Evolutionary conservation across 345 rosid species (phyloP), one percentile per base, ranked within the genome.

Genomic region (Citrus trifoliata): DNA sequence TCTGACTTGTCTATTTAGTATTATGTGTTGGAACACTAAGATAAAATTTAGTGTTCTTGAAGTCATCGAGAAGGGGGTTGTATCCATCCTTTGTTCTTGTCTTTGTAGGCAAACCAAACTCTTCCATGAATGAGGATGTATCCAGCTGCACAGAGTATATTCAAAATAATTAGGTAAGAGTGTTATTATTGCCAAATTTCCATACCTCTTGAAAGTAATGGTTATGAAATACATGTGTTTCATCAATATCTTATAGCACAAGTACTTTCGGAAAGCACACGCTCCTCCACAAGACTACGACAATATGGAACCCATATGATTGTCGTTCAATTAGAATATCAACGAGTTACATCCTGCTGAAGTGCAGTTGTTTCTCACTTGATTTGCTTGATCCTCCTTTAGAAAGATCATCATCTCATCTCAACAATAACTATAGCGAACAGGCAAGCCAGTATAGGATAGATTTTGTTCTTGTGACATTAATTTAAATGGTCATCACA

Each of bases 1-100:
- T 27, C 3, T 37, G 51, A 73, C 76, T 13, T 4, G 42, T 73
- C 80, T 75, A 92, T 86, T 90, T 89, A 27, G 80, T 76, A 84
- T 95, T 95, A 82, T 95, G 98, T 30, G 99, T 95, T 63, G 99
- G 99, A 81, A 93, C 98, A 75, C 98, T 95, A 27, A 92, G 92
- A 82, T 92, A 93, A 80, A 95, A 87, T 80, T 92, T 93, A 10
- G 99, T 95, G 58, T 95, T 95, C 85, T 89, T 95, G 89, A 95
- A 95, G 89, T 95, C 99, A 73, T 95, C 97, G 14, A 93, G 86
- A 85, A 93, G 91, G 2, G 98, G 98, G 83, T 95, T 95, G 90
- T 93, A 93, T 73, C 98, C 97, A 19, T 95, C 95, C 86, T 87
- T 93, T 9, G 97, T 92, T 80, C 94, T 90, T 37, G 98, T 93